Conservation (phyloP, 2,329 filamentous ascomycete genomes). For the Fusarium papillatum region DNA sequence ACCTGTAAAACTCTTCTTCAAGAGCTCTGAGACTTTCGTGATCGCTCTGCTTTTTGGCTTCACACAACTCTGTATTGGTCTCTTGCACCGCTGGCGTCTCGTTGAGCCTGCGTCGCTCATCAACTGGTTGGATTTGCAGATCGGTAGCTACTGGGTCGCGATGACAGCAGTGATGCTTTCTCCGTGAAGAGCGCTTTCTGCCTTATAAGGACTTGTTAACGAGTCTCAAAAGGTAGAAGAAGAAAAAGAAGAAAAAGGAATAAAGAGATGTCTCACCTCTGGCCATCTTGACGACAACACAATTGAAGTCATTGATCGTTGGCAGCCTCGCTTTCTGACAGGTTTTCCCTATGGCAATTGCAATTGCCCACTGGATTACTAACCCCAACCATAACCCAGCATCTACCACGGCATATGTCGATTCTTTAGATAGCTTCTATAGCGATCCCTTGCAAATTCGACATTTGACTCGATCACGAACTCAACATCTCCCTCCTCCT, state of each 20-base stretch:
- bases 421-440: not conserved
- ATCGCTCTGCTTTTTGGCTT: not conserved
- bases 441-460: not conserved
- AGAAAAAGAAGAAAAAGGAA: not conserved
- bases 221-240: not conserved
- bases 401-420: not conserved
- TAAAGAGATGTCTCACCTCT: not conserved
- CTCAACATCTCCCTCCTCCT: constrained; percentile 11
- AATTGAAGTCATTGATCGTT: no score
- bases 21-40: not conserved
- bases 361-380: no score
- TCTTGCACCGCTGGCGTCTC: not conserved
- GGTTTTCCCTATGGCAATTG: no score
- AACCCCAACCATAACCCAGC: not conserved
- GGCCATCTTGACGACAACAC: not conserved
- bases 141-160: not conserved
- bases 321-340: no score
- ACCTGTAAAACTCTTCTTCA: not conserved
- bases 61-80: not conserved
- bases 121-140: not conserved
- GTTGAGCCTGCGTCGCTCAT: not conserved
- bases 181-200: not conserved
- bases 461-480: not conserved
- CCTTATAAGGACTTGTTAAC: not conserved
- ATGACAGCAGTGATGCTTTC: not conserved